Evolutionary conservation across 2,329 filamentous ascomycete genomes (phyloP).

Genomic region (Microsporum ferrugineum): DNA sequence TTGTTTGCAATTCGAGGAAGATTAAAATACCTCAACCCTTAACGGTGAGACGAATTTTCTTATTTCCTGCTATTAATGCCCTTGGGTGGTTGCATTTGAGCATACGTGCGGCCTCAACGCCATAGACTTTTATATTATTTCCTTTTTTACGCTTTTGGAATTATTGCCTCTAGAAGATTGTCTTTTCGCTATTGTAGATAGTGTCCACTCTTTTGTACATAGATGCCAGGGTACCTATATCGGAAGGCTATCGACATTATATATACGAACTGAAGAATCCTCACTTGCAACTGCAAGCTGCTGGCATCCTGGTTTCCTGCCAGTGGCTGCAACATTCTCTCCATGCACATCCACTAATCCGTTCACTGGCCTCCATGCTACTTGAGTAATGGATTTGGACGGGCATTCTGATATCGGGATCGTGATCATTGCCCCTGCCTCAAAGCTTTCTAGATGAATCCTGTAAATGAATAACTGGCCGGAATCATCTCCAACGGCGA

Average conservation of each 20-base stretch:
- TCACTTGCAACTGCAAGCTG: constrained; percentile 36
- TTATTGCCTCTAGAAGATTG: constrained; percentile 1
- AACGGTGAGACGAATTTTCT: constrained; percentile 12
- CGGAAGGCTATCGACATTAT: constrained; percentile 25
- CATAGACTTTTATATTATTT: constrained; percentile 8
- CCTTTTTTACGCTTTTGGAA: constrained; percentile 12
- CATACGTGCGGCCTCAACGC: constrained; percentile 17
- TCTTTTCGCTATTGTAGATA: constrained; percentile 15
- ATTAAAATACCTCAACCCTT: constrained; percentile 10
- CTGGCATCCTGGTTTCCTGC: constrained; percentile 18
- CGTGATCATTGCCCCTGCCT: constrained; percentile 20
- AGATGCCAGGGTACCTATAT: not conserved
- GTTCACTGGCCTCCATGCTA: constrained; percentile 54
- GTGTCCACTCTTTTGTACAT: not conserved
- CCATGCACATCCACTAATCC: constrained; percentile 12
- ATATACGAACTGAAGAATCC: constrained; percentile 34
- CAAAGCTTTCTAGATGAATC: constrained; percentile 24
- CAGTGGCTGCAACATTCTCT: constrained; percentile 10
- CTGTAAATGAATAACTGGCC: constrained; percentile 35
- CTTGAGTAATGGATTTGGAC: constrained; percentile 53
- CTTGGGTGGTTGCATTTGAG: constrained; percentile 13
- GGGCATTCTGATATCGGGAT: constrained; percentile 39
- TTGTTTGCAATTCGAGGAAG: not conserved
- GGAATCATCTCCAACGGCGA: constrained; percentile 39
- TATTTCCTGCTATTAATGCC: constrained; percentile 8